Evolutionary conservation across 164 flowering plant species (phyloP), one percentile per base, ranked within the genome.

Genomic region (Macadamia tetraphylla): DNA sequence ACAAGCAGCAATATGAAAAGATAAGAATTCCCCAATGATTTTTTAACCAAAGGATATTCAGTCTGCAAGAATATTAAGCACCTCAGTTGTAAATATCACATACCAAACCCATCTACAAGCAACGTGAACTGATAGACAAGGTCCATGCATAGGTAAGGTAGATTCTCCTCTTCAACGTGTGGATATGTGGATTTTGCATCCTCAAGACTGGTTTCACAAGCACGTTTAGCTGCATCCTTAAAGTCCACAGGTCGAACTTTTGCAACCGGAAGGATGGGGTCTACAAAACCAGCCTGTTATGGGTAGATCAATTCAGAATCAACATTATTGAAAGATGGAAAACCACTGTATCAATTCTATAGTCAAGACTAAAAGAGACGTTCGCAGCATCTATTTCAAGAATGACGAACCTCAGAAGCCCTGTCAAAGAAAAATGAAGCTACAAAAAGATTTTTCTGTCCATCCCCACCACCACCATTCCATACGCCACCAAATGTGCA

Each of bases 391-490:
- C 18, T 13, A 29, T 29, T 9, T 51, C 52, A 12, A 42, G 70
- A 60, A 58, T 31, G 29, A 65, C 46, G 30, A 23, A 94, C 99
- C 98, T 95, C 92, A 49, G 88, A 93, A 81, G 99, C 99, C 71
- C 98, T 83, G 76, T 95, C 98, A 70, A 87, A 95, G 88, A 95
- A 95, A 75, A 92, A 95, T 55, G 99, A 95, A 55, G 98, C 99
- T 64, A 95, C 96, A 74, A 90, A 95, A 7, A 95, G 75, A 71
- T 89, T 87, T 78, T 86, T 90, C 76, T 88, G 97, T 58, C 98
- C 98, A 79, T 88, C 98, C 29, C 99, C 99, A 18, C 98, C 98
- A 49, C 98, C 99, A 48, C 99, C 99, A 76, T 95, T 92, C 99
- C 99, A 95, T 30, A 92, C 74, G 18, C 98, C 99, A 70, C 94